A percentile compares a stretch with the other conserved stretches of the same genome.
These are phyloP conservation scores for Trichophyton verrucosum DNA, from an alignment of 2,329 filamentous ascomycete species.

Conservation along the genomic window DNA sequence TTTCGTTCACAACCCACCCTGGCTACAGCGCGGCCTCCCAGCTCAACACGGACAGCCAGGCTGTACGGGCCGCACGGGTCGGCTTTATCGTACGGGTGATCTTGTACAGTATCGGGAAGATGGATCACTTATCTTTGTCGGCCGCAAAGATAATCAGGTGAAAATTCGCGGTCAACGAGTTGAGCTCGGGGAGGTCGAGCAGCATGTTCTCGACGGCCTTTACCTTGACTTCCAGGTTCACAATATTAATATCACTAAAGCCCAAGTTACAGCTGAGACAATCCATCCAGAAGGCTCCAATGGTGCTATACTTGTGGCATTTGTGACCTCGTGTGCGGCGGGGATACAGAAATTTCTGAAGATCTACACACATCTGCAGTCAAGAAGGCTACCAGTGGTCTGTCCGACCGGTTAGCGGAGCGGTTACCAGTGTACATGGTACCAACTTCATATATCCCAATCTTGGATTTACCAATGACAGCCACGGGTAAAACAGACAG, in stretches of 20 bases:
- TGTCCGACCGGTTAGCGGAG: neutral
- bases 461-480: neutral
- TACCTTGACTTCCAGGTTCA: neutral
- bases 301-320: neutral
- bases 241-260: neutral
- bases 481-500: neutral
- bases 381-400: neutral
- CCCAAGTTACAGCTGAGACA: neutral
- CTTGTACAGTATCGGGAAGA: conserved; percentile 14
- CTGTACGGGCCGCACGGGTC: neutral
- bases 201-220: conserved; percentile 31
- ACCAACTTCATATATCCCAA: conserved; percentile 4
- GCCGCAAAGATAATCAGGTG: conserved; percentile 45
- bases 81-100: conserved; percentile 18
- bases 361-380: neutral
- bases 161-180: conserved; percentile 75
- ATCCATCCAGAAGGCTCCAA: neutral
- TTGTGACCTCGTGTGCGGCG: neutral
- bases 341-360: neutral
- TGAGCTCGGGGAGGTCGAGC: conserved; percentile 64
- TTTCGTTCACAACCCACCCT: conserved; percentile 15
- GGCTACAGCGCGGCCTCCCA: conserved; percentile 5
- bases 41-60: neutral
- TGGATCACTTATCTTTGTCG: conserved; percentile 13
- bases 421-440: conserved; percentile 6